These are phyloP conservation scores for Harringtonia lauricola DNA, from an alignment of 2,329 filamentous ascomycete species.

Conservation along the genomic window DNA sequence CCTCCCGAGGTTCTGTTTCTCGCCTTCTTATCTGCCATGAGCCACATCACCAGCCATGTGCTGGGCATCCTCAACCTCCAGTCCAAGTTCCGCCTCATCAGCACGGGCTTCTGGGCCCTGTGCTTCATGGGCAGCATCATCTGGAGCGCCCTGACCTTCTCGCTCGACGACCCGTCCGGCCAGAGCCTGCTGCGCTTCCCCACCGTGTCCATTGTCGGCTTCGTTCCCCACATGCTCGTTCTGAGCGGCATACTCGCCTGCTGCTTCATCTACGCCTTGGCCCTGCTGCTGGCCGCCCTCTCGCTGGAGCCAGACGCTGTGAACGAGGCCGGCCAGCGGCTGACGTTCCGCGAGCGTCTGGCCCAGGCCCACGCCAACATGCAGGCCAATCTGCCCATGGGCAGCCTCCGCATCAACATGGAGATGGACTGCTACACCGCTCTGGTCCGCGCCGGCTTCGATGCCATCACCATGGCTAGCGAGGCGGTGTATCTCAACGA, in stretches of 20 bases:
- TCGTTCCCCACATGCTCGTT: constrained; percentile 88
- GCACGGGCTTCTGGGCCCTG: constrained; percentile 80
- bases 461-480: constrained; percentile 81
- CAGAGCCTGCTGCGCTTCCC: constrained; percentile 75
- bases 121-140: constrained; percentile 81
- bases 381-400: constrained; percentile 81
- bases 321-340: not conserved
- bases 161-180: constrained; percentile 44
- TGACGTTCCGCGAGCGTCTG: constrained; percentile 49
- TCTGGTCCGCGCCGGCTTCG: constrained; percentile 75
- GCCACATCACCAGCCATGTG: constrained; percentile 74
- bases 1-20: constrained; percentile 82
- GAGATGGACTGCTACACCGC: constrained; percentile 95
- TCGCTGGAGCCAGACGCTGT: constrained; percentile 12
- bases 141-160: constrained; percentile 59
- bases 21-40: constrained; percentile 78
- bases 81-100: constrained; percentile 67
- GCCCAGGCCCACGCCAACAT: constrained; percentile 71
- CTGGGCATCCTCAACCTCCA: constrained; percentile 75
- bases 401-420: constrained; percentile 67
- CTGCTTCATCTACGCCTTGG: constrained; percentile 63
- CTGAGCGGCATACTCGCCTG: constrained; percentile 69
- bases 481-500: constrained; percentile 95
- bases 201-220: constrained; percentile 88
- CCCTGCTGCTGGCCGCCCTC: constrained; percentile 64